These are phyloP conservation scores for Talaromyces sp. DNA, from an alignment of 2,329 filamentous ascomycete genomes.

Conservation along the genomic window DNA sequence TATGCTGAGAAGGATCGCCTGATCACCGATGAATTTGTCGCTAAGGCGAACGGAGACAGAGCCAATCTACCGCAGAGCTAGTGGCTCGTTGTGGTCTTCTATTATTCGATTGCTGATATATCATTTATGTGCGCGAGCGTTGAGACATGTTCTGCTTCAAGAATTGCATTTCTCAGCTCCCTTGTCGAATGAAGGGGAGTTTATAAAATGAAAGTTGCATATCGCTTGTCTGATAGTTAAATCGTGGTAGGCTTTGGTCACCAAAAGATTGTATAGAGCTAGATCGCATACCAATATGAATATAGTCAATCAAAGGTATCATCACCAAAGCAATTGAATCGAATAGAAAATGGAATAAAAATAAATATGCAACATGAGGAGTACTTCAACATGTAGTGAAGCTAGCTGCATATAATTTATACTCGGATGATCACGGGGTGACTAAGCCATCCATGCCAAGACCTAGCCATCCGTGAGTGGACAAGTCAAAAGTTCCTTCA, in stretches of 20 bases:
- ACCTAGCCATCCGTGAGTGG: slow-evolving; percentile 42
- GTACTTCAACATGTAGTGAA: not conserved
- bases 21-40: slow-evolving; percentile 71
- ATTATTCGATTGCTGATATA: not conserved
- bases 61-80: slow-evolving; percentile 60
- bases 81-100: not conserved
- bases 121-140: not conserved
- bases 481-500: slow-evolving; percentile 66
- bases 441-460: slow-evolving; percentile 18
- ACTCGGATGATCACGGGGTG: slow-evolving; percentile 19
- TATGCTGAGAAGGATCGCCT: slow-evolving; percentile 71
- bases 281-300: not conserved
- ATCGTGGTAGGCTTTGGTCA: not conserved
- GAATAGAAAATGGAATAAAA: not conserved
- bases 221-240: not conserved
- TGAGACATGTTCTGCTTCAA: not conserved
- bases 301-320: not conserved
- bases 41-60: slow-evolving; percentile 67
- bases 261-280: slow-evolving; percentile 6
- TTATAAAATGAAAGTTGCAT: not conserved
- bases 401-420: not conserved
- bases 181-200: not conserved
- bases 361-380: not conserved
- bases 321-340: not conserved
- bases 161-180: not conserved